These are phyloP conservation scores for Tulasnella sp. DNA, from an alignment of 768 basidiomycete species.

Conservation along the genomic window DNA sequence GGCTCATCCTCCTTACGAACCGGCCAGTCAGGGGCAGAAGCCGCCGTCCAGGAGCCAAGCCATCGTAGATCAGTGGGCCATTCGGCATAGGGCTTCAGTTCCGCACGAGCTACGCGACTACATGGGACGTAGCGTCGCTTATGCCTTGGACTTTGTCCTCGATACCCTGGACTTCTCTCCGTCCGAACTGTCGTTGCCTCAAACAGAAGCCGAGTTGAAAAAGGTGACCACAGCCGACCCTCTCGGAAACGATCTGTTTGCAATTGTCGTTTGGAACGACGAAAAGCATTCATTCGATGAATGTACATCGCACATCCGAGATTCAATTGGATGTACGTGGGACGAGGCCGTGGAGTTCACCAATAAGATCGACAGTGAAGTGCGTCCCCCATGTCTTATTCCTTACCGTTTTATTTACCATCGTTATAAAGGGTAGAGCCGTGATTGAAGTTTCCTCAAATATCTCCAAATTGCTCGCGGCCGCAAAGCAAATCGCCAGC, in stretches of 20 bases:
- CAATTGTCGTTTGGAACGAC: conserved; percentile 88
- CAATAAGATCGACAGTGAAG: conserved; percentile 54
- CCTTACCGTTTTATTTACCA: not conserved
- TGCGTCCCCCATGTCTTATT: conserved; percentile 14
- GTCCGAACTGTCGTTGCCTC: conserved; percentile 59
- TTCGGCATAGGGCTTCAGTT: conserved; percentile 35
- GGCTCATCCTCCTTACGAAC: conserved; percentile 52
- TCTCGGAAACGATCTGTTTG: conserved; percentile 66
- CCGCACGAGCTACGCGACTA: conserved; percentile 61
- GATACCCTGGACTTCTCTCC: conserved; percentile 75
- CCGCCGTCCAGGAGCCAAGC: conserved; percentile 32
- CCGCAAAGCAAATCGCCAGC: conserved; percentile 65
- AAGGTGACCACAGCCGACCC: conserved; percentile 67
- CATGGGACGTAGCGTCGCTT: conserved; percentile 61
- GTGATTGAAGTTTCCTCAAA: conserved; percentile 63
- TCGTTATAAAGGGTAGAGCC: conserved; percentile 48
- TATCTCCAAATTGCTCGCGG: conserved; percentile 49
- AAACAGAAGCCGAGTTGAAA: conserved; percentile 55
- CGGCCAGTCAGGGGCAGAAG: conserved; percentile 20
- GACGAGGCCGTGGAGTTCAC: conserved; percentile 49
- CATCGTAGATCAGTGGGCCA: conserved; percentile 14
- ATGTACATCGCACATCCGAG: conserved; percentile 60
- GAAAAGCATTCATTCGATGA: conserved; percentile 94
- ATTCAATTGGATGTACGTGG: conserved; percentile 37
- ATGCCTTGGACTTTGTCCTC: conserved; percentile 72